These are phyloP conservation scores for Aspergillus funiculosus DNA, from an alignment of 495 filamentous ascomycete genomes.

Conservation along the genomic window DNA sequence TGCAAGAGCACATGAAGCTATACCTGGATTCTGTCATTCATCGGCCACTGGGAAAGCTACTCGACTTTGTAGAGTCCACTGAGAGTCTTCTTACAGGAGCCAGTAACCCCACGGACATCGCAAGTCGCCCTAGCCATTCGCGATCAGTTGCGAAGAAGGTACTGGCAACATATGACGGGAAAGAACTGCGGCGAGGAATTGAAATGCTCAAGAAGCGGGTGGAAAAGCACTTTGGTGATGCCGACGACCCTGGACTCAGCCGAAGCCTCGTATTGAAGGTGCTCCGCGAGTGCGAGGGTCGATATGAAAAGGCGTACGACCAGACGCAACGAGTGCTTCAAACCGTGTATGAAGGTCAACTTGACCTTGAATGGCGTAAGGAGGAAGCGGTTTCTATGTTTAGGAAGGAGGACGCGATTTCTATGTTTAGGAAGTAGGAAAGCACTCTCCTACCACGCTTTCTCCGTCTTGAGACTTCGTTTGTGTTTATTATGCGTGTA, in stretches of 20 bases:
- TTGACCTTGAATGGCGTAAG: slow-evolving; percentile 58
- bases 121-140: slow-evolving; percentile 70
- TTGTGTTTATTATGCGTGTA: slow-evolving; percentile 6
- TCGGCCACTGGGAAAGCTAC: slow-evolving; percentile 78
- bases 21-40: slow-evolving; percentile 86
- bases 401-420: slow-evolving; percentile 37
- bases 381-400: slow-evolving; percentile 53
- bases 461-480: slow-evolving; percentile 5
- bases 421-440: slow-evolving; percentile 46
- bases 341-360: slow-evolving; percentile 57
- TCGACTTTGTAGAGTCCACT: slow-evolving; percentile 82
- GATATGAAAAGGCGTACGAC: slow-evolving; percentile 69
- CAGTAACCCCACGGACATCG: slow-evolving; percentile 47
- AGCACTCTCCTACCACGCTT: slow-evolving; percentile 13
- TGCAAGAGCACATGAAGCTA: slow-evolving; percentile 79
- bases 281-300: slow-evolving; percentile 70
- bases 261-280: slow-evolving; percentile 70
- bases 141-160: slow-evolving; percentile 79
- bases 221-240: slow-evolving; percentile 93
- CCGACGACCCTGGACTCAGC: slow-evolving; percentile 65
- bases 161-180: slow-evolving; percentile 67
- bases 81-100: slow-evolving; percentile 57
- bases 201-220: slow-evolving; percentile 82
- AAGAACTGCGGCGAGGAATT: slow-evolving; percentile 78
- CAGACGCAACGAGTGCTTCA: slow-evolving; percentile 58